Conservation (phyloP, 441 rosid species). For the Raphanus hybrid region DNA sequence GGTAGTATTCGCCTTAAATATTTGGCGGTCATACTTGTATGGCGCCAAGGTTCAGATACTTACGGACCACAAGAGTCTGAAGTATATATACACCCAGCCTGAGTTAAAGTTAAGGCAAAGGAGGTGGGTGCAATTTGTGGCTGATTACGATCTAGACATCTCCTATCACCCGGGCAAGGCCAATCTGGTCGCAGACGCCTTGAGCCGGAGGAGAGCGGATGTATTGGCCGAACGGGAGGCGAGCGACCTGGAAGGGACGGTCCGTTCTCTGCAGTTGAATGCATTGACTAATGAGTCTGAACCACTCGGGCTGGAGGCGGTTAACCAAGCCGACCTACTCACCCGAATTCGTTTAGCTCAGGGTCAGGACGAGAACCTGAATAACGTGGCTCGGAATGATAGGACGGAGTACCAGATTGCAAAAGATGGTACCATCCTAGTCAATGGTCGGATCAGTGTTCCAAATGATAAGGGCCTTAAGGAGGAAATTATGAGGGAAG, state of each 20-base stretch:
- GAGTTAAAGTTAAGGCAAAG: background rate
- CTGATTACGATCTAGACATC: background rate
- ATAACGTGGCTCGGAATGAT: background rate
- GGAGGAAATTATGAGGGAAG: background rate
- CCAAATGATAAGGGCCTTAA: background rate
- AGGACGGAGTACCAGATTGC: background rate
- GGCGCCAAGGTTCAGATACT: background rate
- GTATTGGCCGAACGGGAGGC: background rate
- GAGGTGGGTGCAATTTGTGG: background rate
- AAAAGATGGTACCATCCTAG: background rate
- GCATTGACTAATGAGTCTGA: background rate
- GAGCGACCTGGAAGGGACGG: background rate
- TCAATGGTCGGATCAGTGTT: background rate
- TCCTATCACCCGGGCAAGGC: background rate
- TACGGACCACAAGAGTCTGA: background rate
- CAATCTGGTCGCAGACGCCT: background rate
- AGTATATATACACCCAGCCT: background rate
- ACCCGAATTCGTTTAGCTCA: background rate
- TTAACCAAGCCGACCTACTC: background rate
- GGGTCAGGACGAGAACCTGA: background rate
- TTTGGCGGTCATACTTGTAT: too few species aligned
- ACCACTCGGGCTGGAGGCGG: background rate
- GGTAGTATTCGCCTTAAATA: too few species aligned
- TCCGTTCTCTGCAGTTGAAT: background rate
- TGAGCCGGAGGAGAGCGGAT: background rate